phyloP scores from a whole-genome alignment of 768 basidiomycete genomes.

The Psilocybe subaeruginosa region DNA sequence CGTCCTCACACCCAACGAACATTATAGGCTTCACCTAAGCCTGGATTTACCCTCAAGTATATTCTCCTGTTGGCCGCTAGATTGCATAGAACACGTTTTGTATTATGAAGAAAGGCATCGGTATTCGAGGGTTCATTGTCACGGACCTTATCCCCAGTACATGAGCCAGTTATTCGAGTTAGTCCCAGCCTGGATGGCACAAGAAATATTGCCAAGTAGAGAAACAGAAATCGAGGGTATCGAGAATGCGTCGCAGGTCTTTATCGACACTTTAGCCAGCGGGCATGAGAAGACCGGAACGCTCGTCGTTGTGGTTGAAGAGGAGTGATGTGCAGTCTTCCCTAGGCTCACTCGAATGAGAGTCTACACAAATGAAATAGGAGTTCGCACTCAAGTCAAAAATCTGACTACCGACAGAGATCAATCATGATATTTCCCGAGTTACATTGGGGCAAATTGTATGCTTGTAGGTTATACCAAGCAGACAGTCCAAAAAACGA shows the following conservation, averaged over 20 bases:
- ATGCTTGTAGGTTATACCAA: no score
- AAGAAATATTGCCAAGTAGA: background rate
- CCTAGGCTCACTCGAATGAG: no score
- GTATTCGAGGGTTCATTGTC: conserved; percentile 6
- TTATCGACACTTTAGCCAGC: background rate
- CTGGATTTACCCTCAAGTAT: background rate
- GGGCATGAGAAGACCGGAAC: background rate
- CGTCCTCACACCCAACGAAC: background rate
- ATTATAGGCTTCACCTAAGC: background rate
- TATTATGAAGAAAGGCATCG: conserved; percentile 5
- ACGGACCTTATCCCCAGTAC: conserved; percentile 4
- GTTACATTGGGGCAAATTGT: no score
- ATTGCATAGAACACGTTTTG: conserved; percentile 1
- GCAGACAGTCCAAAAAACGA: no score
- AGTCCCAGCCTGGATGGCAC: conserved; percentile 5
- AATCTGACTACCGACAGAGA: no score
- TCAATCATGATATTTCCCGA: no score
- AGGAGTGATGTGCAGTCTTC: background rate
- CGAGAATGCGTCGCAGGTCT: conserved; percentile 1
- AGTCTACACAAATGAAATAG: no score
- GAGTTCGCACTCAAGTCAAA: no score
- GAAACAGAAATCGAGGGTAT: background rate
- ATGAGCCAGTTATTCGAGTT: conserved; percentile 3
- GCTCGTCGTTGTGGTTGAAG: background rate
- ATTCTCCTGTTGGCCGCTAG: background rate